These are phyloP conservation scores for Acacia melanoxylon DNA, from an alignment of 306 rosid species.

Conservation along the genomic window DNA sequence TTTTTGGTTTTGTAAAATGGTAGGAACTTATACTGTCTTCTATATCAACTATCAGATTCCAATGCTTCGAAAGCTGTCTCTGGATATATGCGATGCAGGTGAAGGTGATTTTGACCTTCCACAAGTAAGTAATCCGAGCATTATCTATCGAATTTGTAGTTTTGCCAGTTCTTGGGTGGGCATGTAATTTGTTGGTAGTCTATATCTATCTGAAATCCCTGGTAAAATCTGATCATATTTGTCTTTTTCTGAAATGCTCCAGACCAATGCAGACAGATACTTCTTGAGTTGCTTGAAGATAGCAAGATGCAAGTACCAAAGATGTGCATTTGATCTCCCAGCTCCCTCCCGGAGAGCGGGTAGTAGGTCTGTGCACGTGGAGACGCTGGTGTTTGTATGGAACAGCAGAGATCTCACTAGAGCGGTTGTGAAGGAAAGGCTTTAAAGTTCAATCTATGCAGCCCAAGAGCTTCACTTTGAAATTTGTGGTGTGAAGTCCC, in stretches of 20 bases:
- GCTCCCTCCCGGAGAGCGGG: conserved; percentile 23
- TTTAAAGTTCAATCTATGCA: conserved; percentile 16
- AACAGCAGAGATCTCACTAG: conserved; percentile 48
- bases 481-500: background rate
- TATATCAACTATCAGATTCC: conserved; percentile 53
- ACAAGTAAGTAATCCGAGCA: conserved; percentile 49
- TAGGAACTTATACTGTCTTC: conserved; percentile 22
- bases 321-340: conserved; percentile 37
- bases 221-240: conserved; percentile 1
- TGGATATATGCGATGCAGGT: conserved; percentile 79
- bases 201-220: background rate
- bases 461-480: background rate
- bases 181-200: background rate
- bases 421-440: conserved; percentile 71
- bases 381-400: conserved; percentile 67
- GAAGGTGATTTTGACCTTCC: conserved; percentile 77
- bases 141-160: background rate
- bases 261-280: conserved; percentile 39
- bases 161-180: conserved; percentile 1
- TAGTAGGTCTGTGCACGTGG: conserved; percentile 56
- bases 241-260: background rate
- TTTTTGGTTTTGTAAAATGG: conserved; percentile 25
- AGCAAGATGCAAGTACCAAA: conserved; percentile 62
- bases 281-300: conserved; percentile 59
- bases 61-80: conserved; percentile 65